Evolutionary conservation across 768 basidiomycete genomes (phyloP).

Genomic region (Serendipita sp.): DNA sequence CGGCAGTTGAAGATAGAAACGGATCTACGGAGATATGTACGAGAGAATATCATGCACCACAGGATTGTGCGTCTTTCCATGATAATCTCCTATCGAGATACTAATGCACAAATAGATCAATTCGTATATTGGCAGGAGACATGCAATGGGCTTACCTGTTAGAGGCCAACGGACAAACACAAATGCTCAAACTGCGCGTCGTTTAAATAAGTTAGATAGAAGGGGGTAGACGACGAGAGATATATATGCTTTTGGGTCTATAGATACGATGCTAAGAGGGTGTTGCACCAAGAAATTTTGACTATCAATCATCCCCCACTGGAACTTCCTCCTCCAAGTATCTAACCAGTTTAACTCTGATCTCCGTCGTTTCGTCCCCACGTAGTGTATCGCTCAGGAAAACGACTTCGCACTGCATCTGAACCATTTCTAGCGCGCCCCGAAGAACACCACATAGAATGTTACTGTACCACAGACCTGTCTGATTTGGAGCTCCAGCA

Average conservation of each 20-base stretch:
- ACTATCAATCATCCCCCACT: constrained; percentile 61
- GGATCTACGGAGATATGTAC: constrained; percentile 64
- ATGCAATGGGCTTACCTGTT: constrained; percentile 86
- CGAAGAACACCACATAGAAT: constrained; percentile 86
- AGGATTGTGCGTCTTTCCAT: constrained; percentile 29
- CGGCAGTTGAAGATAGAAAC: constrained; percentile 70
- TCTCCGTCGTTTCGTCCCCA: constrained; percentile 89
- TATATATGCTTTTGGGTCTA: not conserved
- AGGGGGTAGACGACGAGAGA: not conserved
- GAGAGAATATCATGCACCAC: constrained; percentile 86
- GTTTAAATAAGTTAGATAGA: constrained; percentile 43
- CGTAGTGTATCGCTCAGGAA: constrained; percentile 83
- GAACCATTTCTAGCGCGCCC: constrained; percentile 95
- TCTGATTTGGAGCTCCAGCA: constrained; percentile 28
- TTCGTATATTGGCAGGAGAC: constrained; percentile 81
- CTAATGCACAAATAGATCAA: constrained; percentile 38
- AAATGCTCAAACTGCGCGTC: constrained; percentile 81
- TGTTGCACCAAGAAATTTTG: not conserved
- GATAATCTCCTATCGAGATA: too few species aligned
- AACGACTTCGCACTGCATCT: constrained; percentile 83
- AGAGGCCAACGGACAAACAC: constrained; percentile 85
- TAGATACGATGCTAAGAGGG: not conserved
- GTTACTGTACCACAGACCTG: constrained; percentile 90
- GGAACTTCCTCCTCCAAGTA: constrained; percentile 95
- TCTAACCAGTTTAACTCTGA: constrained; percentile 77